A percentile compares a stretch with the other conserved stretches of the same genome.
These are phyloP conservation scores for Holtermannia corniformis DNA, from an alignment of 768 basidiomycete species.

Conservation along the genomic window DNA sequence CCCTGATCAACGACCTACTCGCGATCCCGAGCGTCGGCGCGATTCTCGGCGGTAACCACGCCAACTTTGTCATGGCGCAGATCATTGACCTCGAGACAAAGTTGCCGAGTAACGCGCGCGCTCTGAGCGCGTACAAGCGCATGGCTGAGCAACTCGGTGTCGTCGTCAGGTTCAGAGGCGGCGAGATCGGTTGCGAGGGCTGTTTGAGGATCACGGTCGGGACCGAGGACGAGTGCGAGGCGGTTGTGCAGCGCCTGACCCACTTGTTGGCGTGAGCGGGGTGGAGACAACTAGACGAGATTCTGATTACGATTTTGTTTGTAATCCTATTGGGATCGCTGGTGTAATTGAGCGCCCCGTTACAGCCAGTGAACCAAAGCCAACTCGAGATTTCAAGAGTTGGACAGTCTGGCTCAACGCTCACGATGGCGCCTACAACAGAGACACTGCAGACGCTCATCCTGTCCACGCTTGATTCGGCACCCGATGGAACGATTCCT, in stretches of 20 bases:
- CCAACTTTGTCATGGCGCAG: conserved; percentile 82
- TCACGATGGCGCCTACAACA: conserved; percentile 5
- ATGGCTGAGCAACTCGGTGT: conserved; percentile 78
- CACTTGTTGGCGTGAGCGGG: no score
- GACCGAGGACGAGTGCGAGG: conserved; percentile 64
- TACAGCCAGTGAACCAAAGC: no score
- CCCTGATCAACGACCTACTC: conserved; percentile 50
- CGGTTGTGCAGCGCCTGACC: conserved; percentile 52
- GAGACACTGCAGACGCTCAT: conserved; percentile 71
- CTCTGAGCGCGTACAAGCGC: conserved; percentile 58
- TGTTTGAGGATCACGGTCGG: conserved; percentile 88
- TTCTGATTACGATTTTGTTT: no score
- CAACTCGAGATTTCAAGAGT: no score
- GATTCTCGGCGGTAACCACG: conserved; percentile 70
- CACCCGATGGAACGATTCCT: conserved; percentile 40
- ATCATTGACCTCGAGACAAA: conserved; percentile 49
- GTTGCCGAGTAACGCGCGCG: conserved; percentile 45
- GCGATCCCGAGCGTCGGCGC: conserved; percentile 48
- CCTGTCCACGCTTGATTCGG: conserved; percentile 58
- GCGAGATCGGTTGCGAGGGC: conserved; percentile 73
- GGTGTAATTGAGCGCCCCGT: no score
- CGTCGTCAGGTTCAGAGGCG: conserved; percentile 82
- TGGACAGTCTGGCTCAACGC: no score
- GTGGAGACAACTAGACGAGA: no score
- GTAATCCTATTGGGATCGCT: no score